Conservation (phyloP, 106 monocot genomes). For the Agapanthus africanus region DNA sequence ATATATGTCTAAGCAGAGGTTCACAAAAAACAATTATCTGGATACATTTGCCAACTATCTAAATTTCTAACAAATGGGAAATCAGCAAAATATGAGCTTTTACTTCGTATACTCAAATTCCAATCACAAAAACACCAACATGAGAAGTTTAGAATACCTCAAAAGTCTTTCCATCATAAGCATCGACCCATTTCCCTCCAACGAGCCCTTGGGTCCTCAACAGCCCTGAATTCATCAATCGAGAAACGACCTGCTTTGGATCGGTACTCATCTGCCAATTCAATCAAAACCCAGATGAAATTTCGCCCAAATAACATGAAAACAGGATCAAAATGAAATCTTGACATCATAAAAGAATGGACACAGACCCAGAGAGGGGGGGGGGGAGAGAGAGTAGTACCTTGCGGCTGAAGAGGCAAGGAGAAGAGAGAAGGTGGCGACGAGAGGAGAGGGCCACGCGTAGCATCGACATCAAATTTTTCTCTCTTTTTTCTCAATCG, state of each 20-base stretch:
- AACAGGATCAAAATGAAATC: background rate
- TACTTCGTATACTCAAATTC: too few species aligned
- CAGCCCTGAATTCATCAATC: slow-evolving; percentile 53
- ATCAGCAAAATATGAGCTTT: too few species aligned
- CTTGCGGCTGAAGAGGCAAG: background rate
- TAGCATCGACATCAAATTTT: background rate
- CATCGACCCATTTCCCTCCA: slow-evolving; percentile 82
- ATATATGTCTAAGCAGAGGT: too few species aligned
- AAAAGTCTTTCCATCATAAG: slow-evolving; percentile 84
- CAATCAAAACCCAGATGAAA: background rate
- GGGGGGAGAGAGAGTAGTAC: background rate
- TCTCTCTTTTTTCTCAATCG: background rate
- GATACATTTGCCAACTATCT: too few species aligned
- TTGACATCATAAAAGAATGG: background rate
- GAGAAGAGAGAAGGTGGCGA: slow-evolving; percentile 5
- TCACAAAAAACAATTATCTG: too few species aligned
- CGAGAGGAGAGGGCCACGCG: slow-evolving; percentile 1
- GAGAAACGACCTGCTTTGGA: slow-evolving; percentile 28
- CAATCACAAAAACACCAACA: too few species aligned
- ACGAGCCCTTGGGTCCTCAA: slow-evolving; percentile 65
- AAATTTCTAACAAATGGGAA: too few species aligned
- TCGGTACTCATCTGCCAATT: slow-evolving; percentile 52
- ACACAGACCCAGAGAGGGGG: too few species aligned
- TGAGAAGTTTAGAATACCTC: slow-evolving; percentile 61
- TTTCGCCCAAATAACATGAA: background rate